Base-by-base conservation (phyloP, 2,329 filamentous ascomycete genomes). In the Exophiala viscosa region DNA sequence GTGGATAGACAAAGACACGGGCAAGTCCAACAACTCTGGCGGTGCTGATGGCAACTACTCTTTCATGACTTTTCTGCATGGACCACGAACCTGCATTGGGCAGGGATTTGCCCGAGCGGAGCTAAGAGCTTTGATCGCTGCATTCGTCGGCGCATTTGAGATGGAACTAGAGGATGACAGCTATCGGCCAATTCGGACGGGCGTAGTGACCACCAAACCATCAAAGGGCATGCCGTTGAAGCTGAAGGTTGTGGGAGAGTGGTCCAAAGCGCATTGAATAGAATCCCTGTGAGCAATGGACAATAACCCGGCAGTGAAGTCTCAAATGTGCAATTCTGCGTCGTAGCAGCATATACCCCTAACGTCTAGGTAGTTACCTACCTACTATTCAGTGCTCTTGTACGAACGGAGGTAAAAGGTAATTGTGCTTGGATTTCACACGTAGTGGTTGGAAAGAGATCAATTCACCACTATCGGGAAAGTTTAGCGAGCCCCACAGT, bases 31-130 rank as follows among this genome's bases (percentile, higher is more conserved):
- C 39, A 54, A 56, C 23, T 57, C 49, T 28, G 61, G 58, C 17
- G 60, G 58, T 7, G 86, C 88, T 1, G 75, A 77, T 13, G 88
- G 79, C 60, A 93, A 92, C 69, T 95, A 86, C 66, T 81, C 85
- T 1, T 85, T 87, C 63, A 67, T 92, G 70, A 92, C 88, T 0
- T 96, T 96, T 70, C 69, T 96, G 53, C 89, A 95, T 66, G 91
- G 91, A 0, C 58, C 58, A 11, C 39, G 61, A 32, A 55, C 34
- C 31, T 63, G 61, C 41, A 52, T 63, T 31, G 58, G 87, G 0
- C 86, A 91, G 76, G 86, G 91, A 13, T 75, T 75, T 65, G 70
- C 72, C 5, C 60, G 67, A 6, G 67, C 72, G 0, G 72, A 75
- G 59, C 50, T 75, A 50, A 58, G 67, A 20, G 71, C 68, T 61